Evolutionary conservation across 345 rosid genomes (phyloP).

Genomic region (Arabidopsis arenosa): DNA sequence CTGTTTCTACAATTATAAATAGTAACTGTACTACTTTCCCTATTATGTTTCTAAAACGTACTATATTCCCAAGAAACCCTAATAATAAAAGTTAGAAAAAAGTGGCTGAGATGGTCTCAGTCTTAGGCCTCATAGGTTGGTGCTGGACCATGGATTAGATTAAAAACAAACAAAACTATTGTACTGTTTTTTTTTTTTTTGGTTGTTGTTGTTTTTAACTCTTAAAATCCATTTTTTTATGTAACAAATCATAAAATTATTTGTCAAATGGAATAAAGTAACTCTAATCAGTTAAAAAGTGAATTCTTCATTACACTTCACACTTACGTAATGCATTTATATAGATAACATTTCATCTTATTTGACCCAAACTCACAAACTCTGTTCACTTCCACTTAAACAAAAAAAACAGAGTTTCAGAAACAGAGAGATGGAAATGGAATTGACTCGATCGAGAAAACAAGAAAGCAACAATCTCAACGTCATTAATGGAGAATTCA

Average conservation of each 20-base stretch:
- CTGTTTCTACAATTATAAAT: too few species aligned
- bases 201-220: neutral
- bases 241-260: neutral
- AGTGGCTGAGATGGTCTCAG: slow-evolving; percentile 1
- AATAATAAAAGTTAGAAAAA: neutral
- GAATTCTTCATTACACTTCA: neutral
- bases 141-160: slow-evolving; percentile 31
- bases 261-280: neutral
- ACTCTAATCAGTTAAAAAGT: neutral
- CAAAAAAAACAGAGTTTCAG: slow-evolving; percentile 3
- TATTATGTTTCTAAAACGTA: too few species aligned
- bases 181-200: neutral
- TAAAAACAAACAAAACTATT: neutral
- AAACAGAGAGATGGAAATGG: slow-evolving; percentile 16
- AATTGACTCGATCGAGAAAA: neutral
- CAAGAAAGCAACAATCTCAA: slow-evolving; percentile 24
- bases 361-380: slow-evolving; percentile 4
- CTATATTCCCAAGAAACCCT: too few species aligned
- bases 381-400: slow-evolving; percentile 2
- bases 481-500: slow-evolving; percentile 7
- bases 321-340: slow-evolving; percentile 1
- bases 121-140: slow-evolving; percentile 1
- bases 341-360: neutral
- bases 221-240: neutral
- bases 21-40: too few species aligned